Evolutionary conservation across 306 rosid species (phyloP).

Genomic region (Pyrus bretschneideri): DNA sequence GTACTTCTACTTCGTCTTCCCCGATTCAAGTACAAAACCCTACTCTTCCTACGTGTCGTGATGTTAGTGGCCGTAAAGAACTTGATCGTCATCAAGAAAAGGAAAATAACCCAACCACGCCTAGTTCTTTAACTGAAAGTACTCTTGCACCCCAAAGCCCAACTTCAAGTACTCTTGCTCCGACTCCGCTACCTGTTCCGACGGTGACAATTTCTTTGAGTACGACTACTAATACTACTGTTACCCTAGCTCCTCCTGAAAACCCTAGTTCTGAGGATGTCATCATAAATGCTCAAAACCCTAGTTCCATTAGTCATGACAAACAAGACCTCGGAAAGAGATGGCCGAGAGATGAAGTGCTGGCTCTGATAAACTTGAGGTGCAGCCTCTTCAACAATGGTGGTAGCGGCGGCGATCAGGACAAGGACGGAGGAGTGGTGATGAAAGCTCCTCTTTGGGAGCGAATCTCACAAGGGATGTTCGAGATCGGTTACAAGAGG

Average conservation of each 20-base stretch:
- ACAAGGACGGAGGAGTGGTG: constrained; percentile 19
- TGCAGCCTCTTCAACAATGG: constrained; percentile 34
- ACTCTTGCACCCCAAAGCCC: constrained; percentile 33
- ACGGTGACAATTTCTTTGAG: constrained; percentile 11
- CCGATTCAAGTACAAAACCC: constrained; percentile 25
- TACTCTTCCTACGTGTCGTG: constrained; percentile 7
- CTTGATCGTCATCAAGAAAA: neutral
- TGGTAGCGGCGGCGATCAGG: neutral
- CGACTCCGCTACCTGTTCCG: neutral
- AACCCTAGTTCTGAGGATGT: constrained; percentile 6
- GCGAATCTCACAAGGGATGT: constrained; percentile 84
- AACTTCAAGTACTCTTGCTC: constrained; percentile 22
- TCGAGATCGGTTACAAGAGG: constrained; percentile 64
- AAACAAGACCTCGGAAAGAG: constrained; percentile 59
- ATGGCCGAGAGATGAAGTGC: constrained; percentile 89
- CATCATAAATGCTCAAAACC: constrained; percentile 12
- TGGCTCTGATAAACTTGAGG: constrained; percentile 69
- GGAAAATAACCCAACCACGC: neutral
- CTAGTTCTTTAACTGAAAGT: constrained; percentile 4
- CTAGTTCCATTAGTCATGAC: constrained; percentile 6
- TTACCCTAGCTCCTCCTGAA: neutral
- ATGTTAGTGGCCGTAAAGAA: neutral
- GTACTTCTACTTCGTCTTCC: constrained; percentile 4
- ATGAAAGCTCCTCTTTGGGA: constrained; percentile 78
- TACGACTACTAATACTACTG: neutral